A percentile compares a stretch with the other conserved stretches of the same genome.
phyloP scores from a whole-genome alignment of 257 asterid genomes.

The Petrea volubilis region DNA sequence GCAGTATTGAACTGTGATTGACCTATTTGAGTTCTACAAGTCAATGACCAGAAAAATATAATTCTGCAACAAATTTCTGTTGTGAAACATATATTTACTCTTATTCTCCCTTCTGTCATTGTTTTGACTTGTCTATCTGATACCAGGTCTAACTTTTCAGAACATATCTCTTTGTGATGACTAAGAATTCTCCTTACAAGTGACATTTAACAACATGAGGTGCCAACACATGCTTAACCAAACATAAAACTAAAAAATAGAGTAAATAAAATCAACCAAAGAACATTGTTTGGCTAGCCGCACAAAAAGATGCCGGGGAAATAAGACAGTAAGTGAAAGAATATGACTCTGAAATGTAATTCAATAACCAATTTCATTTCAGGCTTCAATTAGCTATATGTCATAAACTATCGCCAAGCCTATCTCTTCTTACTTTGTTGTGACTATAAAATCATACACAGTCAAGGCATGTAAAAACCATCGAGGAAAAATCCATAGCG shows the following conservation, averaged over 20 bases:
- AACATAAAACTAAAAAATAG: background rate
- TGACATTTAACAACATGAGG: background rate
- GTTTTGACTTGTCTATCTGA: background rate
- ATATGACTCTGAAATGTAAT: background rate
- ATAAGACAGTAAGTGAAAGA: background rate
- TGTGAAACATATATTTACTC: background rate
- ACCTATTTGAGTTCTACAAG: background rate
- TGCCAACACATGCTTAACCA: background rate
- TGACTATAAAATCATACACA: background rate
- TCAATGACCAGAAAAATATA: background rate
- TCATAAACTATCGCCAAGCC: background rate
- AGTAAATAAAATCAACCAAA: conserved; percentile 17
- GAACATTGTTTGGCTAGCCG: background rate
- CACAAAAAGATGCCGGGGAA: background rate
- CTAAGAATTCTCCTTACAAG: conserved; percentile 2
- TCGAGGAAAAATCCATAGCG: background rate
- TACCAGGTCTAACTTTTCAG: background rate
- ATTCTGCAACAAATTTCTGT: background rate
- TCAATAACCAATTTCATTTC: conserved; percentile 5
- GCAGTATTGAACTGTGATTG: background rate
- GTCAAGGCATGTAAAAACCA: conserved; percentile 1
- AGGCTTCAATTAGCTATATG: conserved; percentile 4
- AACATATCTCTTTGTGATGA: background rate
- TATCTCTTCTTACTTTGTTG: background rate
- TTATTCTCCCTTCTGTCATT: background rate